Percentiles rank a stretch among this genome's conserved stretches.
Conservation (phyloP, 176 grass and related monocot genomes). For the Eragrostis nindensis region DNA sequence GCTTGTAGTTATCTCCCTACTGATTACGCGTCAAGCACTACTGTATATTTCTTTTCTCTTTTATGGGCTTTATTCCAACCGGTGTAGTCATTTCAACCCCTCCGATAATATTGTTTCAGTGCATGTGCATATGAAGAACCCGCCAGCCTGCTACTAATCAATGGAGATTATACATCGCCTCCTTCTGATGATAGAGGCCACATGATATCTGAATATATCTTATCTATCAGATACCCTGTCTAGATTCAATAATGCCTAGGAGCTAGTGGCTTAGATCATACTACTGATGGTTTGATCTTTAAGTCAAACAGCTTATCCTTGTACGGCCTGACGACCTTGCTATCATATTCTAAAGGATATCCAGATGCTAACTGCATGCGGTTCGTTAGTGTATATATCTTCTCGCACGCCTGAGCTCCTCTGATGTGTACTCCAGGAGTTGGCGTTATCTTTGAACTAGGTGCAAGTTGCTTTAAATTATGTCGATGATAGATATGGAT, state of each 20-base stretch:
- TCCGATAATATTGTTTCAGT: slow-evolving; percentile 25
- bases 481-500: slow-evolving; percentile 23
- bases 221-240: slow-evolving; percentile 18
- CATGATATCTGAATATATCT: slow-evolving; percentile 38
- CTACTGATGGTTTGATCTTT: not conserved
- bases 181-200: slow-evolving; percentile 31
- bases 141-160: slow-evolving; percentile 42
- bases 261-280: slow-evolving; percentile 26
- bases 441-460: slow-evolving; percentile 18
- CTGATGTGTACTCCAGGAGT: slow-evolving; percentile 31
- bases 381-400: slow-evolving; percentile 24
- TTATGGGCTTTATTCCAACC: not conserved
- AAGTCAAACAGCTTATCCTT: slow-evolving; percentile 35
- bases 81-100: not conserved
- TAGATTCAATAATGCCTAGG: slow-evolving; percentile 30
- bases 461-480: slow-evolving; percentile 42
- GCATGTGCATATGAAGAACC: slow-evolving; percentile 30
- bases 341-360: slow-evolving; percentile 36
- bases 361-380: slow-evolving; percentile 31
- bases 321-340: slow-evolving; percentile 38
- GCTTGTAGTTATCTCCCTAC: not conserved
- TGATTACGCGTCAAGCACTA: not conserved
- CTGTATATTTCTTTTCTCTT: not conserved
- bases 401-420: slow-evolving; percentile 5
- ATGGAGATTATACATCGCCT: slow-evolving; percentile 18